A percentile compares a stretch with the other conserved stretches of the same genome.
phyloP scores from a whole-genome alignment of 495 filamentous ascomycete species.

The Trichoderma erinaceum region DNA sequence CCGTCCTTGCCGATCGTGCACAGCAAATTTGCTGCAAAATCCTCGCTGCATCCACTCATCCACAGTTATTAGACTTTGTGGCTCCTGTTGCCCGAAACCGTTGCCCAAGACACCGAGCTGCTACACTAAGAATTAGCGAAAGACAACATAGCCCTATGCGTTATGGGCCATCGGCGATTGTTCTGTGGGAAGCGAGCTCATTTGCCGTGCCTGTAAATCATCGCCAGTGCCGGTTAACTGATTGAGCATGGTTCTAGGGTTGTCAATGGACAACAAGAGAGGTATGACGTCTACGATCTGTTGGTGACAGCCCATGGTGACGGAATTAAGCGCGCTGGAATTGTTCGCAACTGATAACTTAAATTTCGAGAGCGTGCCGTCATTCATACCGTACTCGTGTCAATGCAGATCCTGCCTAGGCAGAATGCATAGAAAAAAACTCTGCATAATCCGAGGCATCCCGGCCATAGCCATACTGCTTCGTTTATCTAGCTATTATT shows the following conservation, averaged over 20 bases:
- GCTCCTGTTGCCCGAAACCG: background rate
- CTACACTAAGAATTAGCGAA: background rate
- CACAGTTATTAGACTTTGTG: background rate
- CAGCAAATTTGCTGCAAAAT: background rate
- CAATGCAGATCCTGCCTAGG: background rate
- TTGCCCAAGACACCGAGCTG: background rate
- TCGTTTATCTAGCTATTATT: too few relatives aligned
- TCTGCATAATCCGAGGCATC: background rate
- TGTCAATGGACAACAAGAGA: background rate
- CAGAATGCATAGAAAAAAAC: background rate
- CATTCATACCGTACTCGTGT: background rate
- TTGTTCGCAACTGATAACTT: background rate
- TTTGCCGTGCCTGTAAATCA: background rate
- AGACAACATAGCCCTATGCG: background rate
- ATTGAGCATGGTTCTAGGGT: background rate
- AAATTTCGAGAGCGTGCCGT: background rate
- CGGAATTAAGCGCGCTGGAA: background rate
- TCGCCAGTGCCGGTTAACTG: background rate
- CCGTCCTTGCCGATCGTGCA: background rate
- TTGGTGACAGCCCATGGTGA: background rate
- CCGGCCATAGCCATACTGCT: background rate
- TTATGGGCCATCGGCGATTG: background rate
- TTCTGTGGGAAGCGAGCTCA: background rate
- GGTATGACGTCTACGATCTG: background rate
- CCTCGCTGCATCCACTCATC: background rate